phyloP scores from a whole-genome alignment of 805 yeast genomes.

The Candida ipomoeae region DNA sequence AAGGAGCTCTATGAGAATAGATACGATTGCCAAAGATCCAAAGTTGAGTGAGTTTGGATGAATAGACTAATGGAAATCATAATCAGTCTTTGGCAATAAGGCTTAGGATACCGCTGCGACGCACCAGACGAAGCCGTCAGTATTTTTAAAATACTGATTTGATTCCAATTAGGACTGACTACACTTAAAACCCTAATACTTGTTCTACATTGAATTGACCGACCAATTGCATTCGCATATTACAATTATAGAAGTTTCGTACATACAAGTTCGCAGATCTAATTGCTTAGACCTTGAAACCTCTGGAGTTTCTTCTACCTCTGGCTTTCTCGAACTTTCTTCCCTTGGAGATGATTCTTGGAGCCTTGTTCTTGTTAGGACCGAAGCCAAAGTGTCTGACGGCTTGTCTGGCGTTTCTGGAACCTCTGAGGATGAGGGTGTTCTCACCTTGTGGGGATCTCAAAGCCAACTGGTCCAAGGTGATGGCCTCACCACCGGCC shows the following conservation, averaged over 20 bases:
- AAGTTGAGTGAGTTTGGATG: too few relatives aligned
- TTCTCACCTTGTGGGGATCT: conserved; percentile 99
- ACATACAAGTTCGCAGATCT: conserved; percentile 3
- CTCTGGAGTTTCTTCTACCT: conserved; percentile 99
- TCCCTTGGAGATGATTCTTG: conserved; percentile 95
- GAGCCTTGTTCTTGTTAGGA: conserved; percentile 99
- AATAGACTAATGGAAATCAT: too few relatives aligned
- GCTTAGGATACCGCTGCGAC: too few relatives aligned
- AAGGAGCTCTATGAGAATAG: too few relatives aligned
- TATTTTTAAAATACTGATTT: too few relatives aligned
- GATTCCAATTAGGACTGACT: too few relatives aligned
- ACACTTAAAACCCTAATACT: too few relatives aligned
- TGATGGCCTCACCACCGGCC: conserved; percentile 99
- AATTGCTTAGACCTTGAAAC: conserved; percentile 92
- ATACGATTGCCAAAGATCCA: too few relatives aligned
- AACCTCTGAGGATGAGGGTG: conserved; percentile 97
- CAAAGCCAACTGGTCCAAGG: conserved; percentile 97
- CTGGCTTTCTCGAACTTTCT: conserved; percentile 99
- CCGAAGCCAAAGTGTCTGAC: conserved; percentile 99
- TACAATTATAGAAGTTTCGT: conserved; percentile 3
- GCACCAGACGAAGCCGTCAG: too few relatives aligned
- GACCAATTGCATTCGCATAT: conserved; percentile 2
- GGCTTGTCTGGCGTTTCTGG: conserved; percentile 98
- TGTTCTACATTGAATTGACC: neutral
- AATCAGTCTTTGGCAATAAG: too few relatives aligned